These are phyloP conservation scores for Gnetum montanum DNA, from an alignment of 75 land plant genomes.

Conservation along the genomic window DNA sequence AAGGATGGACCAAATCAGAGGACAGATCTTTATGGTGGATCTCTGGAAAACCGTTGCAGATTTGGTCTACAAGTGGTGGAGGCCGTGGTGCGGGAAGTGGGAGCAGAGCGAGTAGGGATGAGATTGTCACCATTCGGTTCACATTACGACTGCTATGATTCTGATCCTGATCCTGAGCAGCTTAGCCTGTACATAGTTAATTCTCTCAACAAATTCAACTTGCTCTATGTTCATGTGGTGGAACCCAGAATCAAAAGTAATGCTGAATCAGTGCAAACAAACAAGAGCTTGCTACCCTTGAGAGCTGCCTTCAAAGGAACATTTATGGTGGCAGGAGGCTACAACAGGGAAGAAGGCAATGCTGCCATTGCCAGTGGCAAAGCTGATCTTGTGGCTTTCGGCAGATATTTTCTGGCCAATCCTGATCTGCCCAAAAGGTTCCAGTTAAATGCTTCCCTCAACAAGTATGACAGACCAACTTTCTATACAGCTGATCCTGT, in stretches of 20 bases:
- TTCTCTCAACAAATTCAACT: conserved; percentile 13
- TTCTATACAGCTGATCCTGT: conserved; percentile 34
- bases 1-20: conserved; percentile 27
- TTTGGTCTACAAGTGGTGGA: conserved; percentile 16
- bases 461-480: conserved; percentile 20
- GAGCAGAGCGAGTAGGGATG: conserved; percentile 17
- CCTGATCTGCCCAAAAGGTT: conserved; percentile 36
- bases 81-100: conserved; percentile 14
- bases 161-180: conserved; percentile 23
- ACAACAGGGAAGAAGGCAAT: conserved; percentile 31
- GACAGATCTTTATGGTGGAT: conserved; percentile 15
- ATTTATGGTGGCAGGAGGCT: conserved; percentile 33
- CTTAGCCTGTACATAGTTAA: conserved; percentile 29
- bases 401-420: conserved; percentile 30
- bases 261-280: conserved; percentile 1
- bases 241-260: conserved; percentile 15
- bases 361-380: conserved; percentile 21
- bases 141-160: conserved; percentile 17
- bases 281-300: conserved; percentile 18
- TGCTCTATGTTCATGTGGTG: conserved; percentile 25
- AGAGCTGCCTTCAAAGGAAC: conserved; percentile 31
- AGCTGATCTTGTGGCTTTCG: conserved; percentile 31
- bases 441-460: conserved; percentile 22
- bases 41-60: conserved; percentile 21
- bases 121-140: conserved; percentile 24